Conservation (phyloP, 1,284 basidiomycete genomes). For the Sparassis latifolia region DNA sequence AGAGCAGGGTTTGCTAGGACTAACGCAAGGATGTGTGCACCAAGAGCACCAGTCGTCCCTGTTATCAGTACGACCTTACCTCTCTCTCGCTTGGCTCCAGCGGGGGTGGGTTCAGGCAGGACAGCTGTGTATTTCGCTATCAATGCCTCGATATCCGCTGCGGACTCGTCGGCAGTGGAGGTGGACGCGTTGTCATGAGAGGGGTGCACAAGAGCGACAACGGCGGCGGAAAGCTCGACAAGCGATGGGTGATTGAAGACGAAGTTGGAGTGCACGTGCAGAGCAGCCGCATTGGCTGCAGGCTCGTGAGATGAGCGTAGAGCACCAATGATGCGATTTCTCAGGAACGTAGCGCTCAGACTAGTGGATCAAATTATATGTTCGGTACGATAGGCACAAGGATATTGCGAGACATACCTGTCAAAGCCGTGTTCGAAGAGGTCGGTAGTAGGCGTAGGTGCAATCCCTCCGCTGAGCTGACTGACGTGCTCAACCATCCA, state of each 20-base stretch:
- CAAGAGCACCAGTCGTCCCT: slow-evolving; percentile 30
- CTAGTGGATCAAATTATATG: slow-evolving; percentile 13
- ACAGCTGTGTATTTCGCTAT: slow-evolving; percentile 25
- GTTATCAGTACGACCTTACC: slow-evolving; percentile 26
- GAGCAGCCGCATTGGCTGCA: slow-evolving; percentile 10
- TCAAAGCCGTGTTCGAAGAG: slow-evolving; percentile 40
- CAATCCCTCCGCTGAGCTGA: slow-evolving; percentile 13
- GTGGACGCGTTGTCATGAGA: slow-evolving; percentile 1
- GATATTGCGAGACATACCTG: slow-evolving; percentile 23
- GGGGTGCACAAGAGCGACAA: slow-evolving; percentile 10
- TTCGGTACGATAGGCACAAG: not conserved
- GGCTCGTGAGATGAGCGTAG: slow-evolving; percentile 23
- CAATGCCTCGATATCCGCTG: slow-evolving; percentile 22
- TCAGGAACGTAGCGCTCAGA: slow-evolving; percentile 34
- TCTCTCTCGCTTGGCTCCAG: not conserved
- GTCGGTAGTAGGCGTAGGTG: slow-evolving; percentile 29
- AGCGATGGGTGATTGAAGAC: slow-evolving; percentile 31
- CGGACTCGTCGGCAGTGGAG: slow-evolving; percentile 4
- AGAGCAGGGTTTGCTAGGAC: slow-evolving; percentile 20
- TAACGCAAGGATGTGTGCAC: slow-evolving; percentile 22
- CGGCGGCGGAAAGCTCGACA: slow-evolving; percentile 19
- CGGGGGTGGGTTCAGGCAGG: not conserved
- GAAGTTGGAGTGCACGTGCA: slow-evolving; percentile 22
- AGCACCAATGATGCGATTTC: slow-evolving; percentile 30
- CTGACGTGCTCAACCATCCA: slow-evolving; percentile 26